A percentile compares a stretch with the other conserved stretches of the same genome.
Evolutionary conservation across 2,329 filamentous ascomycete genomes (phyloP).

Genomic region (Periconia sp.): DNA sequence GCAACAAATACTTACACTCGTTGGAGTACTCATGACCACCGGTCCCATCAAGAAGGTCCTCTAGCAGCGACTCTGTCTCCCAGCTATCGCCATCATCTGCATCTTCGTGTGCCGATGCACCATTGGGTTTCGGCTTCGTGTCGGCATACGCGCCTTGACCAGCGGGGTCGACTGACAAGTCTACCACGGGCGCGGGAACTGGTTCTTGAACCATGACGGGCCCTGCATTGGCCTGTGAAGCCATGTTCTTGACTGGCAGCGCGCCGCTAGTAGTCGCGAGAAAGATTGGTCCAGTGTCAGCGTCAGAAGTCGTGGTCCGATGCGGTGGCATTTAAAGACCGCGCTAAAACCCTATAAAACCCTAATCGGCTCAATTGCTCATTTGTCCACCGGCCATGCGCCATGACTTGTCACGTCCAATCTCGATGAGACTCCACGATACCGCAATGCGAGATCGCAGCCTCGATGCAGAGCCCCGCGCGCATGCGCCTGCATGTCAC

Average conservation of each 20-base stretch:
- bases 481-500: constrained; percentile 8
- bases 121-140: constrained; percentile 17
- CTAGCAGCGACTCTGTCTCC: constrained; percentile 41
- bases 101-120: constrained; percentile 20
- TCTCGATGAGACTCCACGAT: constrained; percentile 8
- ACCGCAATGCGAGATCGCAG: constrained; percentile 15
- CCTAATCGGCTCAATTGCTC: too few relatives aligned
- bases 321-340: constrained; percentile 7
- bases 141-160: too few relatives aligned
- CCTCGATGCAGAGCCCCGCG: constrained; percentile 1
- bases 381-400: background rate
- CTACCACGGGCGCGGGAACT: constrained; percentile 21
- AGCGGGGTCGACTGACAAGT: constrained; percentile 21
- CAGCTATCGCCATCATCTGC: constrained; percentile 32
- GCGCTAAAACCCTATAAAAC: constrained; percentile 17
- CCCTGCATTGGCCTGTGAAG: constrained; percentile 31
- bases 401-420: constrained; percentile 20
- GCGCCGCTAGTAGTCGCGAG: constrained; percentile 12
- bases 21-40: constrained; percentile 34
- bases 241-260: constrained; percentile 27
- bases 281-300: constrained; percentile 14
- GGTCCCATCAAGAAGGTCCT: constrained; percentile 42
- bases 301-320: too few relatives aligned
- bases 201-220: constrained; percentile 35
- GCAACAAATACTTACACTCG: constrained; percentile 23